Base-by-base conservation (phyloP, 78 protist species). In the Bodo saltans region DNA sequence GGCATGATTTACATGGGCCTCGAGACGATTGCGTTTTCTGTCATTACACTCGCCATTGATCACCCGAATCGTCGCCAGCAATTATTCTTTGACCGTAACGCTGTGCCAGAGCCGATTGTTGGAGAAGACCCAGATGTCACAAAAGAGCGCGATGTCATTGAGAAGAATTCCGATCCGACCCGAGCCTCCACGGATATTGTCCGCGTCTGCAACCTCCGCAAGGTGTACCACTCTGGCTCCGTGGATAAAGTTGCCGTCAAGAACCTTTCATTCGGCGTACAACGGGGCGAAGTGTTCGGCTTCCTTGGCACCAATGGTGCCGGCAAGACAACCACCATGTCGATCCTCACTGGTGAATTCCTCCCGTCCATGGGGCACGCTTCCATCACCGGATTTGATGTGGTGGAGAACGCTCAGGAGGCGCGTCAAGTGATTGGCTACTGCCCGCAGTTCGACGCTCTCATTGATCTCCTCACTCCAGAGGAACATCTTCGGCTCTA, bases 251-350 rank as follows among this genome's bases (percentile, higher is more conserved):
- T 23, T 32, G 86, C 86, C 30, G 83, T 83, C 30, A 83, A 83
- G 40, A 78, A 8, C 17, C 39, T 88, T 12, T 74, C 83, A 27
- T 74, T 90, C 27, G 52, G 85, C 2, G 83, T 90, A 33, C 53
- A 86, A 40, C 68, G 84, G 34, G 91, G 86, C 41, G 89, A 92
- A 30, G 78, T 82, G 76, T 32, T 80, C 91, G 37, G 93, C 91
- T 83, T 85, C 81, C 83, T 94, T 8, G 97, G 97, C 41, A 94
- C 32, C 69, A 94, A 94, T 67, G 97, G 95, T 27, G 92, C 95
- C 11, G 97, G 95, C 12, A 94, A 94, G 84, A 76, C 93, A 26
- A 94, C 97, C 1, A 89, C 93, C 2, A 29, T 95, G n/a, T 11
- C 38, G 30, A 86, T 95, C 53, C 88, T 93, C 32, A 70, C 93